These are phyloP conservation scores for Coemansia sp. DNA, from an alignment of 371 early-diverging fungal species.

Conservation along the genomic window DNA sequence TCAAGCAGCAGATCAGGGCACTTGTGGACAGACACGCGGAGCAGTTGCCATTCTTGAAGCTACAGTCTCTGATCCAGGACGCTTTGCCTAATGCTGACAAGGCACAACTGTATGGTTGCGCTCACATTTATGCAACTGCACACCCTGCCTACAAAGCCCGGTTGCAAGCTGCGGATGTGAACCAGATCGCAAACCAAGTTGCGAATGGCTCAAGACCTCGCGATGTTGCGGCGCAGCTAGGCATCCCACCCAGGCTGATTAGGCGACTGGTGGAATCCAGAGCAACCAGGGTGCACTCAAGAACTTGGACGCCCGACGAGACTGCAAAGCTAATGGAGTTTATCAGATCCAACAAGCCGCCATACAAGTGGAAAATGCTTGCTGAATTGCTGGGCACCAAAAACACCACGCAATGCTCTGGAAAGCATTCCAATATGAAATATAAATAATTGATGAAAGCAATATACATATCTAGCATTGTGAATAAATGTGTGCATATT, in stretches of 20 bases:
- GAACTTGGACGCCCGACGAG: not conserved
- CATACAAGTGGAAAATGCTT: not conserved
- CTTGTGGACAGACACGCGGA: not conserved
- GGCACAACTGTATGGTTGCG: too few relatives aligned
- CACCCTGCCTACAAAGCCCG: not conserved
- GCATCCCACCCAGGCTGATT: not conserved
- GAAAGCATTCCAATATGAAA: too few relatives aligned
- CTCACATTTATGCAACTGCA: not conserved
- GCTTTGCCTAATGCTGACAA: too few relatives aligned
- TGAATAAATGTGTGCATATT: too few relatives aligned
- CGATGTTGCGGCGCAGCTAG: not conserved
- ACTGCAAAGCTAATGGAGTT: not conserved
- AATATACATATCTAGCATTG: too few relatives aligned
- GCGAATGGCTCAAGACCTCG: not conserved
- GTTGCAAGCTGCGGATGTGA: not conserved
- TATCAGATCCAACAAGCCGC: not conserved
- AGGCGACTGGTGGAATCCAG: not conserved
- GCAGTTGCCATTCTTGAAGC: not conserved
- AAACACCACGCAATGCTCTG: not conserved
- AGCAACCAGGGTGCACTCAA: not conserved
- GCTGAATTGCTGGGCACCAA: not conserved
- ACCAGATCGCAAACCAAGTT: not conserved
- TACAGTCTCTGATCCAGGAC: not conserved
- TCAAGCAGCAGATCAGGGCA: not conserved
- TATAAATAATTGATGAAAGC: too few relatives aligned